These are phyloP conservation scores for Linanthus parryae DNA, from an alignment of 148 eudicot genomes.

Conservation along the genomic window DNA sequence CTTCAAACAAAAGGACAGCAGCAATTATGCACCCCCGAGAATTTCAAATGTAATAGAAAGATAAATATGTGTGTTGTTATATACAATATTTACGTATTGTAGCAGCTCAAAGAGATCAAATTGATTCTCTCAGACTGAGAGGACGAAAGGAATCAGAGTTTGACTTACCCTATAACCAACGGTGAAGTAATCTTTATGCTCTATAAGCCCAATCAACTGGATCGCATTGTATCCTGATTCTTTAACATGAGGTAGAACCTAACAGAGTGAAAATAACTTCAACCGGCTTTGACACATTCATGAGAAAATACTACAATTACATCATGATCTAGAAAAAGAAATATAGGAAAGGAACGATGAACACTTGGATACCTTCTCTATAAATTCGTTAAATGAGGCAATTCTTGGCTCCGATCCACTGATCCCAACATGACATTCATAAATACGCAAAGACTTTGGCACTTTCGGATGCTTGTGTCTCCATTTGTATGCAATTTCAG, in stretches of 20 bases:
- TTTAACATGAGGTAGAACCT: conserved; percentile 84
- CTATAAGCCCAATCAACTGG: conserved; percentile 85
- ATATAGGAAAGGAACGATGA: neutral
- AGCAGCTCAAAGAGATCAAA: conserved; percentile 9
- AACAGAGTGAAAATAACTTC: conserved; percentile 9
- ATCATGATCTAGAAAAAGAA: neutral
- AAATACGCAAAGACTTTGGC: conserved; percentile 79
- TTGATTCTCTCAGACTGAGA: too few species aligned
- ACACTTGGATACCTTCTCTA: conserved; percentile 54
- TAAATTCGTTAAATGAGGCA: conserved; percentile 70
- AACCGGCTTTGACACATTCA: neutral
- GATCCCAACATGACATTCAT: conserved; percentile 94
- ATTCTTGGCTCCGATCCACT: conserved; percentile 75
- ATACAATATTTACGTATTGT: neutral
- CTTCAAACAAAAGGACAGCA: too few species aligned
- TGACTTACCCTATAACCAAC: conserved; percentile 92
- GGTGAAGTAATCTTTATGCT: conserved; percentile 96
- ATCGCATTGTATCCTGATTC: conserved; percentile 90
- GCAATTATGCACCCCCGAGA: too few species aligned
- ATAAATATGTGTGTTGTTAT: too few species aligned
- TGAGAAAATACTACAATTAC: neutral
- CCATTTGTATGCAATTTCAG: conserved; percentile 74
- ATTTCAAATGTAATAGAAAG: too few species aligned
- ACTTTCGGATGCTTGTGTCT: conserved; percentile 50
- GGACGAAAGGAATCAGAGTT: too few species aligned